Evolutionary conservation across 2,329 filamentous ascomycete species (phyloP).

Genomic region (Penicillium verrucosum): DNA sequence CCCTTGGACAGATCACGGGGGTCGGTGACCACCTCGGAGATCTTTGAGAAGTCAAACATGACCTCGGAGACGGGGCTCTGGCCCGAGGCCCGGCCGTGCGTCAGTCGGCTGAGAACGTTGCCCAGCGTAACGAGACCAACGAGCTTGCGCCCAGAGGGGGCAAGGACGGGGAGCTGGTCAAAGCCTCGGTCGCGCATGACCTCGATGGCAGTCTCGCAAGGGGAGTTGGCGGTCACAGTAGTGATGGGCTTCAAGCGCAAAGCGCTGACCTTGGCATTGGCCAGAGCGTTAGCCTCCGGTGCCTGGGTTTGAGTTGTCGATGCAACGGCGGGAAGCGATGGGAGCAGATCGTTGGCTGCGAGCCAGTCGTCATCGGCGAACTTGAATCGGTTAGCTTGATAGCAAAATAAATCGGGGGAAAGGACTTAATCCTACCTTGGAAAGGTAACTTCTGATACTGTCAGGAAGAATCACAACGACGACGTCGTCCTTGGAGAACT

Average conservation of each 20-base stretch:
- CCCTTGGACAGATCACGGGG: slow-evolving; percentile 60
- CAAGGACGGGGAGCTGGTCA: slow-evolving; percentile 90
- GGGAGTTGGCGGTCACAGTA: slow-evolving; percentile 67
- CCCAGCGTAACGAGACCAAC: slow-evolving; percentile 92
- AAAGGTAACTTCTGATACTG: slow-evolving; percentile 94
- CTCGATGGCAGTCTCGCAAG: slow-evolving; percentile 86
- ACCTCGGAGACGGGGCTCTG: slow-evolving; percentile 75
- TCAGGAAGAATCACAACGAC: slow-evolving; percentile 91
- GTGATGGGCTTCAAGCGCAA: slow-evolving; percentile 92
- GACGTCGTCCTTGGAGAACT: slow-evolving; percentile 77
- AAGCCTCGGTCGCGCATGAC: slow-evolving; percentile 98
- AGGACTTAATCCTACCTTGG: slow-evolving; percentile 58
- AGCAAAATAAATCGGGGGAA: background rate
- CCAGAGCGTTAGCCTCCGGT: slow-evolving; percentile 63
- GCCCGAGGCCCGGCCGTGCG: slow-evolving; percentile 71
- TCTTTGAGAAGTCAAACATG: slow-evolving; percentile 93
- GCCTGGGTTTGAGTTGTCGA: slow-evolving; percentile 29
- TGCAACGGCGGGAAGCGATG: slow-evolving; percentile 52
- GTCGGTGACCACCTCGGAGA: slow-evolving; percentile 89
- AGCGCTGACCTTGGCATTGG: slow-evolving; percentile 72
- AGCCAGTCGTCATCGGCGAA: slow-evolving; percentile 99
- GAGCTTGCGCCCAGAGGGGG: slow-evolving; percentile 65
- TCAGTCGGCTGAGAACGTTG: slow-evolving; percentile 88
- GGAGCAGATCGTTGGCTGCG: slow-evolving; percentile 87
- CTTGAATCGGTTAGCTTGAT: slow-evolving; percentile 33